Evolutionary conservation across 495 filamentous ascomycete species (phyloP), one percentile per base, ranked within the genome.

Genomic region (Xylaria telfairii): DNA sequence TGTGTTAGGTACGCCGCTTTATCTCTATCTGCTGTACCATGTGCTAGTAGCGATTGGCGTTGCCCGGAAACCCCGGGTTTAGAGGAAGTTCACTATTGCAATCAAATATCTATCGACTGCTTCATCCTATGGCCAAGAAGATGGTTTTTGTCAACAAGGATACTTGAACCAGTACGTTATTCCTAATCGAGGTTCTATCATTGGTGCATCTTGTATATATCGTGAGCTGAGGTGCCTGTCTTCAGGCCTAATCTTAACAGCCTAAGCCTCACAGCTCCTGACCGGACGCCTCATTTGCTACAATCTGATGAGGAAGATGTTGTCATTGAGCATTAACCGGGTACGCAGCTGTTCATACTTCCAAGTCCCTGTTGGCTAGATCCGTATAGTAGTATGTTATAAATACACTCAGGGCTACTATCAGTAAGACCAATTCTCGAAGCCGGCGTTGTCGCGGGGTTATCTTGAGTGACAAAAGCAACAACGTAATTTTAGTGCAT

Each of bases 1-100:
- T 2, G 41, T 12, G 49, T 37, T 26, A 34, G 53, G 21, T 42
- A 68, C 42, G 42, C 17, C 10, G 28, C 54, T 59, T 34, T 65
- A 42, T 66, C 54, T 59, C n/a, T 65, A 42, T 66, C 30, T 34
- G 15, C 41, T 17, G 21, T 60, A 44, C 67, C 67, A 68, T 56
- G 67, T 68, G 67, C 56, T 61, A 15, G 67, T 68, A 68, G 21
- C 56, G 67, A 57, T 67, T 42, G 51, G 24, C 26, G 17, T n/a
- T 21, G 32, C 56, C 32, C 41, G 60, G 60, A 63, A 39, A 28
- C 41, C 41, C 60, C 60, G 24, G 41, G 24, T 44, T 63, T 17
- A 21, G 26, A 24, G 21, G n/a, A 32, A 37, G 30, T 15, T 30
- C 32, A 37, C 28, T 21, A 59, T 37, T 59, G 56, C 56, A 32